phyloP scores from a whole-genome alignment of 352 stramenopile species.

The Pythium utonaiense region DNA sequence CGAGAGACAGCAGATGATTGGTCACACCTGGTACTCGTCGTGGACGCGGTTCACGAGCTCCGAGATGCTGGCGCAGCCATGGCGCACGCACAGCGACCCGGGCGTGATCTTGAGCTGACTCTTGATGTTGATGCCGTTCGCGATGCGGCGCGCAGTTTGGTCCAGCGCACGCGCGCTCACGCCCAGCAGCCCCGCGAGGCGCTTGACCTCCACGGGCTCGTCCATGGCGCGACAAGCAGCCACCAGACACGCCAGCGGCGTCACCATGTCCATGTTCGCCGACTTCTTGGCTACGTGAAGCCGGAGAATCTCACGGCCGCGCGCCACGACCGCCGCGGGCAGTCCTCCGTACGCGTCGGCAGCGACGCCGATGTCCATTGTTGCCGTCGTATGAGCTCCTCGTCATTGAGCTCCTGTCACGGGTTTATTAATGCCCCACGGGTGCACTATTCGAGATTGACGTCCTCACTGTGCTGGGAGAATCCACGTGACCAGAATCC shows the following conservation, averaged over 20 bases:
- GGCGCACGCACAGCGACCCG: constrained; percentile 63
- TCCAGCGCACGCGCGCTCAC: constrained; percentile 42
- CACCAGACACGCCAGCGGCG: constrained; percentile 60
- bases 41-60: constrained; percentile 59
- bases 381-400: too few relatives aligned
- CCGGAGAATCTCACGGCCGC: constrained; percentile 52
- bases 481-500: constrained; percentile 20
- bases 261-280: constrained; percentile 28
- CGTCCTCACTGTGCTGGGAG: background rate
- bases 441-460: constrained; percentile 7
- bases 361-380: constrained; percentile 48
- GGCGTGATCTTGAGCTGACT: constrained; percentile 46
- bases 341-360: constrained; percentile 51
- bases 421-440: background rate
- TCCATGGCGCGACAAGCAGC: constrained; percentile 49
- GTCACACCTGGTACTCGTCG: constrained; percentile 41
- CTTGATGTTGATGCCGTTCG: constrained; percentile 42
- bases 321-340: constrained; percentile 41
- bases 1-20: too few relatives aligned
- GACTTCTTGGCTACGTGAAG: constrained; percentile 41
- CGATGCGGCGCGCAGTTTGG: constrained; percentile 45
- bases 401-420: too few relatives aligned
- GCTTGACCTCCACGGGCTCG: constrained; percentile 43
- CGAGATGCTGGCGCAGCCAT: constrained; percentile 61
- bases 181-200: constrained; percentile 37